phyloP scores from a whole-genome alignment of 768 basidiomycete species.

The Atractiella rhizophila region DNA sequence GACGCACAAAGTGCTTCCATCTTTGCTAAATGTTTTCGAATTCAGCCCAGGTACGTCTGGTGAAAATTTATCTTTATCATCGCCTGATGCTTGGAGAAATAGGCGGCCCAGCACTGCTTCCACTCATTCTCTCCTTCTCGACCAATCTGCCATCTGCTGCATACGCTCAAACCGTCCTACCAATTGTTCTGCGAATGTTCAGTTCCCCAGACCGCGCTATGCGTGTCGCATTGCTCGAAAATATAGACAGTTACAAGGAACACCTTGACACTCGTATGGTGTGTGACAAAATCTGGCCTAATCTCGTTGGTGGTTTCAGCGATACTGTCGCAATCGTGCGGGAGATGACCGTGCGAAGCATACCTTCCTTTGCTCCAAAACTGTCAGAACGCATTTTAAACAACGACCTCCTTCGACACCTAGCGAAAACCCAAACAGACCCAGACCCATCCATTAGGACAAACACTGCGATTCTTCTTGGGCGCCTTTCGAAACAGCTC shows the following conservation, averaged over 20 bases:
- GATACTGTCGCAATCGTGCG: conserved; percentile 85
- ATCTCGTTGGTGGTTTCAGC: conserved; percentile 77
- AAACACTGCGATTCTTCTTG: conserved; percentile 87
- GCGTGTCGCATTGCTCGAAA: conserved; percentile 77
- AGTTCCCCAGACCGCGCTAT: conserved; percentile 76
- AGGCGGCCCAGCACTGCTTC: conserved; percentile 45
- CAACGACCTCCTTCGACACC: conserved; percentile 74
- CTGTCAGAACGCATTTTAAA: conserved; percentile 76
- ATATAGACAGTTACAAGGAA: conserved; percentile 55
- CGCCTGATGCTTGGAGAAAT: conserved; percentile 19
- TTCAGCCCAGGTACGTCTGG: conserved; percentile 32
- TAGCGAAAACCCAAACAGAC: conserved; percentile 81
- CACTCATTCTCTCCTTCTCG: conserved; percentile 65
- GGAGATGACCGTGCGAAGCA: conserved; percentile 74
- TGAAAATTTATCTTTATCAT: conserved; percentile 15
- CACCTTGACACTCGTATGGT: conserved; percentile 66
- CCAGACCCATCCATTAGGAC: conserved; percentile 84
- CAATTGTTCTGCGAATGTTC: conserved; percentile 58
- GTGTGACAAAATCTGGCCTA: conserved; percentile 70
- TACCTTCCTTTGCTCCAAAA: conserved; percentile 61
- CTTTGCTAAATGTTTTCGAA: conserved; percentile 50
- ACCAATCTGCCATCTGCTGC: conserved; percentile 26
- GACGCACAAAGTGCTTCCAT: conserved; percentile 62
- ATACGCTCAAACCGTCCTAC: conserved; percentile 41
- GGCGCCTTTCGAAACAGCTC: conserved; percentile 59